phyloP scores from a whole-genome alignment of 495 filamentous ascomycete species.

The Lepidopterella palustris region DNA sequence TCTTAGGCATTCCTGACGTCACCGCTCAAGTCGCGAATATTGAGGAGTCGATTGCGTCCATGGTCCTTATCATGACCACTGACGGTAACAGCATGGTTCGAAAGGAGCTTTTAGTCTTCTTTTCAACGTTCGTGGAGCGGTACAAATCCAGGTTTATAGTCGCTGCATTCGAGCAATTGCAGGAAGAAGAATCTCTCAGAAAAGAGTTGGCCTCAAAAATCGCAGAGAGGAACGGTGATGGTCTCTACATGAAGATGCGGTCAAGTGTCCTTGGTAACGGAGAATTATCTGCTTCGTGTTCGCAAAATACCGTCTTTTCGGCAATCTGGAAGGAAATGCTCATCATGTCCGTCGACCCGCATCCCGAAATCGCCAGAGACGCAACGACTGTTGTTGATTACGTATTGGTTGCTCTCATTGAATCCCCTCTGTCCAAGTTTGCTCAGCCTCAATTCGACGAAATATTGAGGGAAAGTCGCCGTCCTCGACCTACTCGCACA shows the following conservation, averaged over 20 bases:
- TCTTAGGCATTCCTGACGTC: conserved; percentile 87
- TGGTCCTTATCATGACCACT: conserved; percentile 75
- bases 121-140: conserved; percentile 81
- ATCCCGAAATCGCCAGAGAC: conserved; percentile 84
- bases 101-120: conserved; percentile 87
- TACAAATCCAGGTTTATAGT: conserved; percentile 92
- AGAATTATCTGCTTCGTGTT: conserved; percentile 42
- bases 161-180: conserved; percentile 81
- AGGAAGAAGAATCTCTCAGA: conserved; percentile 57
- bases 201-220: conserved; percentile 4
- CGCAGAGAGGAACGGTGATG: conserved; percentile 20
- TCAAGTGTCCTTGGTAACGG: background rate
- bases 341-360: conserved; percentile 84
- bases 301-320: conserved; percentile 81
- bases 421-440: conserved; percentile 64
- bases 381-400: conserved; percentile 77
- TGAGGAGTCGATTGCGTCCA: conserved; percentile 80
- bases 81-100: conserved; percentile 91
- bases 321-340: conserved; percentile 91
- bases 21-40: conserved; percentile 85
- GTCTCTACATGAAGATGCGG: conserved; percentile 19
- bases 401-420: conserved; percentile 66
- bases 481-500: conserved; percentile 5
- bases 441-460: conserved; percentile 71
- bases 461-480: conserved; percentile 49